A percentile compares a stretch with the other conserved stretches of the same genome.
phyloP scores from a whole-genome alignment of 768 basidiomycete species.

The Serendipita sp. region DNA sequence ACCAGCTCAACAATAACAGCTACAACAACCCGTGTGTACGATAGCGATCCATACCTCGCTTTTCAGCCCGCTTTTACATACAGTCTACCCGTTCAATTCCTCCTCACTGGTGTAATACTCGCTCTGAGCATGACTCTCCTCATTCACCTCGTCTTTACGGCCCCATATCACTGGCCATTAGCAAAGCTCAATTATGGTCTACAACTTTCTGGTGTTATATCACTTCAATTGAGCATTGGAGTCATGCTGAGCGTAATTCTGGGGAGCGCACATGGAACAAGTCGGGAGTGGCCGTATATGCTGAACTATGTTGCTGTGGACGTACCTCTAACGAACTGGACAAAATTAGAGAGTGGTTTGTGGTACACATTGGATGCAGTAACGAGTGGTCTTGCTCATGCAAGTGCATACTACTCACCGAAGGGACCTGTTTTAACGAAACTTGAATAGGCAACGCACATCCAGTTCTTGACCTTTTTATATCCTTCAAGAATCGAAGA shows the following conservation, averaged over 20 bases:
- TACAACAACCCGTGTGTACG: slow-evolving; percentile 7
- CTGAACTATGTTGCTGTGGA: slow-evolving; percentile 76
- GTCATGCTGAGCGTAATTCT: slow-evolving; percentile 69
- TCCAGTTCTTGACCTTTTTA: slow-evolving; percentile 89
- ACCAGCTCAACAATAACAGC: background rate
- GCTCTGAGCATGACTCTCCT: slow-evolving; percentile 74
- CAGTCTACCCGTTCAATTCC: slow-evolving; percentile 81
- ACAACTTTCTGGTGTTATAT: slow-evolving; percentile 68
- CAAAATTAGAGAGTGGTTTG: slow-evolving; percentile 41
- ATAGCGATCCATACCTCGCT: slow-evolving; percentile 54
- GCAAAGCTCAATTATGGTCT: slow-evolving; percentile 84
- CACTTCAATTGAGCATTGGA: slow-evolving; percentile 60
- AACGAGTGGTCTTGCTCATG: slow-evolving; percentile 73
- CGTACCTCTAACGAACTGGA: slow-evolving; percentile 61
- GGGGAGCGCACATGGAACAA: slow-evolving; percentile 38
- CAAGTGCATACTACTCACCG: slow-evolving; percentile 20
- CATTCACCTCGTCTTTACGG: slow-evolving; percentile 86
- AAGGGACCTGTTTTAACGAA: background rate
- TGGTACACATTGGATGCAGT: slow-evolving; percentile 85
- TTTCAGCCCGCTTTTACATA: slow-evolving; percentile 71
- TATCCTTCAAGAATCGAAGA: slow-evolving; percentile 86
- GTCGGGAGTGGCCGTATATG: slow-evolving; percentile 86
- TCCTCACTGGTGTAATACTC: slow-evolving; percentile 69
- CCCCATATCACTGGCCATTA: slow-evolving; percentile 90
- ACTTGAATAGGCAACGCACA: slow-evolving; percentile 67